Percentiles rank a stretch among this genome's conserved stretches.
These are phyloP conservation scores for Globisporangium viniferum DNA, from an alignment of 352 stramenopile species.

Conservation along the genomic window DNA sequence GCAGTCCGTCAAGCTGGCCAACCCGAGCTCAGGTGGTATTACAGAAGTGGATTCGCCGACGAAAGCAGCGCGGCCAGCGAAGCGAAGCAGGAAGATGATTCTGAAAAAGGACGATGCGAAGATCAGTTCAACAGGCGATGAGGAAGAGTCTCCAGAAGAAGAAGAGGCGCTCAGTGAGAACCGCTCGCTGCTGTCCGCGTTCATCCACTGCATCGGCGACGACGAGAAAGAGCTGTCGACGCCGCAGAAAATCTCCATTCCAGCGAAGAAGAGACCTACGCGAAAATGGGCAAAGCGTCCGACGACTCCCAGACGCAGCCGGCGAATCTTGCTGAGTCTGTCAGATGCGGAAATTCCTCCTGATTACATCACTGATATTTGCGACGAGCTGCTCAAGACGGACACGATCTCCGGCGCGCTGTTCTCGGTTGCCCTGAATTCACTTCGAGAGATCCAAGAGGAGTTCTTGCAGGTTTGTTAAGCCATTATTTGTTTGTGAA, in stretches of 20 bases:
- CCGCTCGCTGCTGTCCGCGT: conserved; percentile 12
- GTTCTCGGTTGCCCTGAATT: conserved; percentile 37
- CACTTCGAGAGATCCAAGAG: conserved; percentile 21
- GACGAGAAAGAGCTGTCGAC: conserved; percentile 4
- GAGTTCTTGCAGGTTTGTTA: conserved; percentile 13
- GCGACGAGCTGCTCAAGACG: conserved; percentile 32
- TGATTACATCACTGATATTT: conserved; percentile 29
- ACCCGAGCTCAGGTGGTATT: background rate
- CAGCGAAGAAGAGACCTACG: conserved; percentile 9
- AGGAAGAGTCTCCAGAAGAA: background rate
- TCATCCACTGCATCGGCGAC: conserved; percentile 7
- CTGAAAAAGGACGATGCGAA: background rate
- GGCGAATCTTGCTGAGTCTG: conserved; percentile 1
- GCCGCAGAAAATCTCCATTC: conserved; percentile 14
- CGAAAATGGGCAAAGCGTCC: background rate
- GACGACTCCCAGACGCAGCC: background rate
- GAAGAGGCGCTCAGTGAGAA: background rate
- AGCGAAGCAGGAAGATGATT: conserved; percentile 15
- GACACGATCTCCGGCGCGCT: conserved; percentile 43
- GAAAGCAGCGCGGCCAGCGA: conserved; percentile 33
- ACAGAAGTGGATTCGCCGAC: conserved; percentile 22
- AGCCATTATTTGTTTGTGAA: background rate
- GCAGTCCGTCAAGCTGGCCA: background rate
- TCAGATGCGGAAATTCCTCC: background rate
- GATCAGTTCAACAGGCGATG: background rate